These are phyloP conservation scores for Talaromyces wortmannii DNA, from an alignment of 495 filamentous ascomycete species.

Conservation along the genomic window DNA sequence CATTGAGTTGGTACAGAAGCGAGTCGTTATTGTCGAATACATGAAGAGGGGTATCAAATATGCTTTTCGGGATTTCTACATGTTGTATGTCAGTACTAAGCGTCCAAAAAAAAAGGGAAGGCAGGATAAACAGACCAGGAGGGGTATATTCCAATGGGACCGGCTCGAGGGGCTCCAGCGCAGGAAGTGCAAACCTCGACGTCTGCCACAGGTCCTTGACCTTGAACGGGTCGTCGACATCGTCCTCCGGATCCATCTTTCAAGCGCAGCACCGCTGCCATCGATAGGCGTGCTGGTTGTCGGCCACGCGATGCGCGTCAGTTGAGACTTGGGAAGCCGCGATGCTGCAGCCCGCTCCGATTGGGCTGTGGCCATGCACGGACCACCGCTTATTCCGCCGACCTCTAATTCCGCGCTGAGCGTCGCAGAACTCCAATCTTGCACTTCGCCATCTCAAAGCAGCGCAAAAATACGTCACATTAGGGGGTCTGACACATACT, in stretches of 20 bases:
- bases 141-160: conserved; percentile 28
- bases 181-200: conserved; percentile 38
- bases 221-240: conserved; percentile 57
- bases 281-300: no score
- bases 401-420: conserved; percentile 6
- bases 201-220: conserved; percentile 60
- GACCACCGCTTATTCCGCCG: conserved; percentile 20
- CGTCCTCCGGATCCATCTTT: conserved; percentile 37
- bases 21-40: conserved; percentile 15
- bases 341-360: no score
- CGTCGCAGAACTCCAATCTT: not conserved
- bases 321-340: no score
- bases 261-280: not conserved
- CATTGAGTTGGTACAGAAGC: conserved; percentile 24
- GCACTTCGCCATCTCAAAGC: not conserved
- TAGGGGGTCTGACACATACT: no score
- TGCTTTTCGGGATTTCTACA: conserved; percentile 20
- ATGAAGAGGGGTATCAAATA: conserved; percentile 16
- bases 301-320: no score
- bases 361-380: conserved; percentile 14
- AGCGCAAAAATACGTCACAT: not conserved
- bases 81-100: not conserved
- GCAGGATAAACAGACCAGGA: conserved; percentile 20
- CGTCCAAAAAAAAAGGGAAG: not conserved
- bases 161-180: conserved; percentile 28